A percentile compares a stretch with the other conserved stretches of the same genome.
Evolutionary conservation across 805 yeast genomes (phyloP).

Genomic region (Maudiozyma barnettii): DNA sequence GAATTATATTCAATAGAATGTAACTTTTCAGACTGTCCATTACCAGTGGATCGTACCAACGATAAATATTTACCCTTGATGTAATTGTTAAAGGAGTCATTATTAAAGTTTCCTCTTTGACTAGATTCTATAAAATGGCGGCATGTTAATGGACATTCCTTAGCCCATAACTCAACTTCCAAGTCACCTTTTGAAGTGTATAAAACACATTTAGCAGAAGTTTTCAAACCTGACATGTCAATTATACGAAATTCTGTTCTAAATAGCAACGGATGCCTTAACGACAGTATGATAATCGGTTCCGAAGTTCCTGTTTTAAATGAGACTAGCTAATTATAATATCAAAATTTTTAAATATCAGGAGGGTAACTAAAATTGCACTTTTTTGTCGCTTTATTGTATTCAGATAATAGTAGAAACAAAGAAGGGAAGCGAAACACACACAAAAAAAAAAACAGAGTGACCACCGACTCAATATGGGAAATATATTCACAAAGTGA

Average conservation of each 20-base stretch:
- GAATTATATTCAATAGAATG: constrained; percentile 37
- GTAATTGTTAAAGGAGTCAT: constrained; percentile 28
- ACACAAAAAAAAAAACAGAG: no score
- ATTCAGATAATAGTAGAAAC: no score
- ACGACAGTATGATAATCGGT: no score
- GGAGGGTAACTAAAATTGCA: no score
- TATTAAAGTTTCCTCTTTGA: constrained; percentile 34
- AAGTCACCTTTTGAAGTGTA: constrained; percentile 50
- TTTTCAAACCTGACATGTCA: constrained; percentile 37
- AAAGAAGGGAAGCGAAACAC: no score
- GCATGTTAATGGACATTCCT: constrained; percentile 47
- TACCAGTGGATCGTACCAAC: neutral
- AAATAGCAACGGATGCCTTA: no score
- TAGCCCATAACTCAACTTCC: constrained; percentile 59
- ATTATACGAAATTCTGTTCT: neutral
- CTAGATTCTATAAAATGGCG: constrained; percentile 43
- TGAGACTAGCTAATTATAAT: no score
- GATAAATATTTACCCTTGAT: neutral
- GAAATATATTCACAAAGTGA: no score
- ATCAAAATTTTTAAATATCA: no score
- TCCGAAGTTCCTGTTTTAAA: no score
- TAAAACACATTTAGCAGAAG: constrained; percentile 50
- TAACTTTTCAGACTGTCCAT: neutral
- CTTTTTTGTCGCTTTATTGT: no score
- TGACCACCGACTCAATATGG: no score